These are phyloP conservation scores for Trametes gibbosa DNA, from an alignment of 768 basidiomycete genomes.

Conservation along the genomic window DNA sequence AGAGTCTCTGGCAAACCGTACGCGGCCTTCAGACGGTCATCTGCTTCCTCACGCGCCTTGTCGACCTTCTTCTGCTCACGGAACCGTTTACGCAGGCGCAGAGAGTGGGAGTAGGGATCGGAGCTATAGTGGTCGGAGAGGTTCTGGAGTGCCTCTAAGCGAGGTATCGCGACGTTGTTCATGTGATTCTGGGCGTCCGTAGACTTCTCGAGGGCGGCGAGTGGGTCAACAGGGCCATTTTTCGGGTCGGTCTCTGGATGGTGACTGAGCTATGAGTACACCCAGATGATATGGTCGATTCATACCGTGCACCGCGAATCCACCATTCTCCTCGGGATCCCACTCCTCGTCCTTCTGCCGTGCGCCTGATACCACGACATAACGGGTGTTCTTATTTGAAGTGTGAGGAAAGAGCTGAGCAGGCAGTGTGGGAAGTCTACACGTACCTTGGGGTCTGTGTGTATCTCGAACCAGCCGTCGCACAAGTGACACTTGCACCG, in stretches of 20 bases:
- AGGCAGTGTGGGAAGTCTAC: not conserved
- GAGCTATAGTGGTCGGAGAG: slow-evolving; percentile 75
- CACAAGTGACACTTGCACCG: slow-evolving; percentile 98
- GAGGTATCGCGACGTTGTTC: slow-evolving; percentile 73
- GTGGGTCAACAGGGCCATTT: slow-evolving; percentile 69
- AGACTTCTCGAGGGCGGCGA: slow-evolving; percentile 87
- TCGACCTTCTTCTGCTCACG: slow-evolving; percentile 85
- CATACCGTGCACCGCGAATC: slow-evolving; percentile 83
- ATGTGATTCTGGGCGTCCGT: slow-evolving; percentile 70
- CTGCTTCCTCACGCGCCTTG: slow-evolving; percentile 60
- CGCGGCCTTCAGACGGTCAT: slow-evolving; percentile 67
- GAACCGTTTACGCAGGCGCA: slow-evolving; percentile 74
- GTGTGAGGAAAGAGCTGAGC: not conserved
- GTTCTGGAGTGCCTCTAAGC: slow-evolving; percentile 75
- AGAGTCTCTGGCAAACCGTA: slow-evolving; percentile 78
- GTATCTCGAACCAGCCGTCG: slow-evolving; percentile 95
- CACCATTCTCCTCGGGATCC: slow-evolving; percentile 95
- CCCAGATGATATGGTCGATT: not conserved
- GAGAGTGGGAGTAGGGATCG: slow-evolving; percentile 85
- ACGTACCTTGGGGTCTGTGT: slow-evolving; percentile 92
- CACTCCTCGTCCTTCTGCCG: slow-evolving; percentile 93
- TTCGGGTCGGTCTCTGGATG: slow-evolving; percentile 66
- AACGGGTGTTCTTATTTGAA: slow-evolving; percentile 80
- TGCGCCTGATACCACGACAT: slow-evolving; percentile 92
- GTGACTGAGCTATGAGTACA: not conserved